Conservation (phyloP, 768 basidiomycete species). For the Boletus sp. region DNA sequence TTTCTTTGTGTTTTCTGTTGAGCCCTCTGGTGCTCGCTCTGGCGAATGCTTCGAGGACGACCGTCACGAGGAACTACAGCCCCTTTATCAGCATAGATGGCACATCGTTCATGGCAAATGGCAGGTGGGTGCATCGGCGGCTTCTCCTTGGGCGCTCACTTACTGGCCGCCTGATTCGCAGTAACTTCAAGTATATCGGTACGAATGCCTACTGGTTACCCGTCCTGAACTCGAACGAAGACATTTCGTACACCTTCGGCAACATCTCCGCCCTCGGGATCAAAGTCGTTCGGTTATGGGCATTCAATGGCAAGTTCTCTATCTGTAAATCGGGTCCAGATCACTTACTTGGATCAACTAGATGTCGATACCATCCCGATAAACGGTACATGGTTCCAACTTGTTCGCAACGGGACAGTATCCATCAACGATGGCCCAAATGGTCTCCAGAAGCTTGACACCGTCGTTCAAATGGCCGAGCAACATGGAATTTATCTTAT, state of each 20-base stretch:
- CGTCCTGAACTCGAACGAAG: conserved; percentile 47
- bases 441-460: conserved; percentile 62
- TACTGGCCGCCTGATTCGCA: conserved; percentile 28
- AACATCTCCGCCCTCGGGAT: conserved; percentile 56
- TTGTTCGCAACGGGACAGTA: conserved; percentile 50
- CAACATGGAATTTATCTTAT: conserved; percentile 51
- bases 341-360: conserved; percentile 21
- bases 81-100: conserved; percentile 46
- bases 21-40: conserved; percentile 32
- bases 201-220: conserved; percentile 70
- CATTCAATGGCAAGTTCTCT: conserved; percentile 54
- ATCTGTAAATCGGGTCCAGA: background rate
- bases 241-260: conserved; percentile 55
- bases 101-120: conserved; percentile 51
- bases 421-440: conserved; percentile 58
- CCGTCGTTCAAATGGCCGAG: conserved; percentile 50
- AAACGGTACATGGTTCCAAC: conserved; percentile 64
- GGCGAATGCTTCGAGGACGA: conserved; percentile 32
- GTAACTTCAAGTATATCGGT: conserved; percentile 43
- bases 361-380: conserved; percentile 52
- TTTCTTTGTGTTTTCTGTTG: conserved; percentile 29
- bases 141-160: background rate
- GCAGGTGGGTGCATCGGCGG: conserved; percentile 36
- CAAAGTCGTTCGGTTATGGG: conserved; percentile 65
- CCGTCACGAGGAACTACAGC: conserved; percentile 28